These are phyloP conservation scores for Rhizophagus sp. DNA, from an alignment of 192 early-diverging fungal genomes.

Conservation along the genomic window DNA sequence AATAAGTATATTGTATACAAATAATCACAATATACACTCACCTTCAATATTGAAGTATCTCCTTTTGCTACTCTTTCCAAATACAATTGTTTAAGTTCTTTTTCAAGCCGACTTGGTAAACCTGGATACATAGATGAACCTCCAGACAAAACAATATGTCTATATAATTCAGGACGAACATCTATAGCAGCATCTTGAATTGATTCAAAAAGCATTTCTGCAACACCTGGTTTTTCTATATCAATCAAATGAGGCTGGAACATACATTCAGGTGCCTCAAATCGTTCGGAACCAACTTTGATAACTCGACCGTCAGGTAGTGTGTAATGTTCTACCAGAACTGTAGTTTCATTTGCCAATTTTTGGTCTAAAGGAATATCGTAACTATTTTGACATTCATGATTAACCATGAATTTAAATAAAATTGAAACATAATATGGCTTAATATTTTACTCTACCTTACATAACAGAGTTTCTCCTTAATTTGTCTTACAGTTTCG, in stretches of 20 bases:
- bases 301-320: conserved; percentile 98
- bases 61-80: conserved; percentile 85
- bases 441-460: conserved; percentile 56
- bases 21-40: conserved; percentile 41
- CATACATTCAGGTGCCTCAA: conserved; percentile 97
- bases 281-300: conserved; percentile 97
- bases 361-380: conserved; percentile 93
- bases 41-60: conserved; percentile 77
- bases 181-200: conserved; percentile 92
- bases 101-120: conserved; percentile 93
- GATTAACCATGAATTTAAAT: not conserved
- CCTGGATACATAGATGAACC: conserved; percentile 99
- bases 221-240: conserved; percentile 90
- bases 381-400: conserved; percentile 61
- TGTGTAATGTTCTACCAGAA: conserved; percentile 93
- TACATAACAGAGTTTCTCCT: conserved; percentile 98
- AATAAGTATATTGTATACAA: not conserved
- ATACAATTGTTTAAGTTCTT: conserved; percentile 98
- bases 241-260: conserved; percentile 99
- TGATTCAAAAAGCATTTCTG: conserved; percentile 93
- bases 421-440: not conserved
- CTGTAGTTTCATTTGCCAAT: conserved; percentile 95
- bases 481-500: conserved; percentile 95
- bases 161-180: conserved; percentile 93
- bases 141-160: conserved; percentile 96